A percentile compares a stretch with the other conserved stretches of the same genome.
phyloP scores from a whole-genome alignment of 139 green algal genomes.

The Parachlorella kessleri region DNA sequence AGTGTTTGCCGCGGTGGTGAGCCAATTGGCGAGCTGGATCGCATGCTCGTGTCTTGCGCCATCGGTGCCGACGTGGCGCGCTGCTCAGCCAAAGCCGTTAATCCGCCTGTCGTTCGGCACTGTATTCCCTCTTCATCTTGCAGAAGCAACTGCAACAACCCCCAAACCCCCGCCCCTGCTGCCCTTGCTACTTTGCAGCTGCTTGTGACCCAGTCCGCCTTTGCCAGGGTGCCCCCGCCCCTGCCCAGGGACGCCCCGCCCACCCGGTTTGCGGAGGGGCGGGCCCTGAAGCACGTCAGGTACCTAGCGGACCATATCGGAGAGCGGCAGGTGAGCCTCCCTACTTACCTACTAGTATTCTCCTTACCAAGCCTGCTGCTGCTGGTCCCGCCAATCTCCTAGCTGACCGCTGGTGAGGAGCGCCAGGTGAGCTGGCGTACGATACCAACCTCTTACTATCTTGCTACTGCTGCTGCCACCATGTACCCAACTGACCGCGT shows the following conservation, averaged over 20 bases:
- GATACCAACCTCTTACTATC: background rate
- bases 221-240: slow-evolving; percentile 12
- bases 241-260: slow-evolving; percentile 8
- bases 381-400: background rate
- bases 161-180: background rate
- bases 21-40: background rate
- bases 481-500: background rate
- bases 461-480: background rate
- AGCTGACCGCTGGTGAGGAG: background rate
- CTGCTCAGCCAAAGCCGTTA: background rate
- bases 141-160: background rate
- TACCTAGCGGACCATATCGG: slow-evolving; percentile 51
- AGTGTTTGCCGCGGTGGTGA: slow-evolving; percentile 9
- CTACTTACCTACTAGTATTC: background rate
- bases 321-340: slow-evolving; percentile 36
- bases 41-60: background rate
- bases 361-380: background rate
- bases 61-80: too few relatives aligned
- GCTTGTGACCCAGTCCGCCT: background rate
- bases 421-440: background rate
- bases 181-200: background rate
- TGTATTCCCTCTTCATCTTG: background rate
- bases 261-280: slow-evolving; percentile 53
- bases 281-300: slow-evolving; percentile 44
- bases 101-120: background rate